These are phyloP conservation scores for Penicillium silybi DNA, from an alignment of 495 filamentous ascomycete genomes.

Conservation along the genomic window DNA sequence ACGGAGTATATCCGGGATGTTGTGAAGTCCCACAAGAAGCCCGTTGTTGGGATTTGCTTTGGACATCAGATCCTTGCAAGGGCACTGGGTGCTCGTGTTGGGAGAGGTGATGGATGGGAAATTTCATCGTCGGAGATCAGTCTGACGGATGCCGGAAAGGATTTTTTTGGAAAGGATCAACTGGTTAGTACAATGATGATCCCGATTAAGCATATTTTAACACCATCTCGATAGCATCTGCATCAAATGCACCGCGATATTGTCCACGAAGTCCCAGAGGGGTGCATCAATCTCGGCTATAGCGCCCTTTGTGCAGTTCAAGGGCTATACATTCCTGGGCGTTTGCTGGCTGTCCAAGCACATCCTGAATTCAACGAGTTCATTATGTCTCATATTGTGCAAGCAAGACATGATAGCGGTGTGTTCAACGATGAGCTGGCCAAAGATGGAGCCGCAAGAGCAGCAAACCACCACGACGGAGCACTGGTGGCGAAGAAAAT, in stretches of 20 bases:
- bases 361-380: slow-evolving; percentile 81
- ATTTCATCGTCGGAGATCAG: slow-evolving; percentile 61
- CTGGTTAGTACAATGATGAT: slow-evolving; percentile 47
- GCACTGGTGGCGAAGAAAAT: slow-evolving; percentile 59
- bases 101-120: slow-evolving; percentile 71
- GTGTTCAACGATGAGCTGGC: slow-evolving; percentile 63
- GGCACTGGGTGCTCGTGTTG: slow-evolving; percentile 65
- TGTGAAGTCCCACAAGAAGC: slow-evolving; percentile 51
- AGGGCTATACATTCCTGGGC: slow-evolving; percentile 62
- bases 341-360: slow-evolving; percentile 73
- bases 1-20: slow-evolving; percentile 58
- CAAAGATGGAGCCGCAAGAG: slow-evolving; percentile 57
- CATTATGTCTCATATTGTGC: slow-evolving; percentile 64
- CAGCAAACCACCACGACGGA: slow-evolving; percentile 66
- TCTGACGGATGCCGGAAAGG: slow-evolving; percentile 62
- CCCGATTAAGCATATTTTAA: not conserved
- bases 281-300: slow-evolving; percentile 59
- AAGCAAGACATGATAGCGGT: slow-evolving; percentile 53
- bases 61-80: slow-evolving; percentile 88
- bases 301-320: slow-evolving; percentile 66
- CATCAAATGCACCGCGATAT: slow-evolving; percentile 89
- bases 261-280: slow-evolving; percentile 57
- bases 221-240: slow-evolving; percentile 51
- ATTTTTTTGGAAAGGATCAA: slow-evolving; percentile 62
- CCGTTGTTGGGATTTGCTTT: slow-evolving; percentile 78